phyloP scores from a whole-genome alignment of 179 eudicot genomes.

The Camellia oleifera region DNA sequence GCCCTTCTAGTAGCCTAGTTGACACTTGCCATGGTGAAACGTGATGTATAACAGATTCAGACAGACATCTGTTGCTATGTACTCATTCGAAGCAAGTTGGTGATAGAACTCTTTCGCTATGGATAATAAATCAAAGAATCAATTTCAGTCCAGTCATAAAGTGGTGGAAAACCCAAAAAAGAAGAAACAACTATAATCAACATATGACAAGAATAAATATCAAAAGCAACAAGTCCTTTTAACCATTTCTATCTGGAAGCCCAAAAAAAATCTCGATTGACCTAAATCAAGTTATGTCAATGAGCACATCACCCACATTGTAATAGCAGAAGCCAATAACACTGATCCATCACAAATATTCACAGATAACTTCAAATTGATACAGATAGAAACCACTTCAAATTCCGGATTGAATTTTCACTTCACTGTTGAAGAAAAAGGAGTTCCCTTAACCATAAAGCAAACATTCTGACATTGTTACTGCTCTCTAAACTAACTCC shows the following conservation, averaged over 20 bases:
- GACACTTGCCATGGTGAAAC: not conserved
- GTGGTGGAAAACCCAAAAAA: not conserved
- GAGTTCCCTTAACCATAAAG: not conserved
- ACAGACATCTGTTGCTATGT: not conserved
- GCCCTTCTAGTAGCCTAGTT: not conserved
- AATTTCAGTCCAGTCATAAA: not conserved
- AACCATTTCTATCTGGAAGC: slow-evolving; percentile 5
- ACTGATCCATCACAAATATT: not conserved
- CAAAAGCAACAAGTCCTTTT: not conserved
- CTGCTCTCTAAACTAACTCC: not conserved
- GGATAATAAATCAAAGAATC: not conserved
- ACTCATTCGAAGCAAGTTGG: not conserved
- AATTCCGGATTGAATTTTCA: not conserved
- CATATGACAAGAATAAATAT: not conserved
- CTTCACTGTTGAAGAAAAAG: not conserved
- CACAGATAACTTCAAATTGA: not conserved
- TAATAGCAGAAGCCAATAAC: not conserved
- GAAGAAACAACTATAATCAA: not conserved
- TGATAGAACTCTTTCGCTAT: not conserved
- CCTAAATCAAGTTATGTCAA: not conserved
- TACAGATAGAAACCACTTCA: not conserved
- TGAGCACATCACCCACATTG: not conserved
- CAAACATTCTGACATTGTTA: not conserved
- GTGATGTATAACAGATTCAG: not conserved
- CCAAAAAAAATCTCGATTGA: not conserved